Evolutionary conservation across 1,284 basidiomycete genomes (phyloP), one percentile per base, ranked within the genome.

Genomic region (Trametes hirsuta): DNA sequence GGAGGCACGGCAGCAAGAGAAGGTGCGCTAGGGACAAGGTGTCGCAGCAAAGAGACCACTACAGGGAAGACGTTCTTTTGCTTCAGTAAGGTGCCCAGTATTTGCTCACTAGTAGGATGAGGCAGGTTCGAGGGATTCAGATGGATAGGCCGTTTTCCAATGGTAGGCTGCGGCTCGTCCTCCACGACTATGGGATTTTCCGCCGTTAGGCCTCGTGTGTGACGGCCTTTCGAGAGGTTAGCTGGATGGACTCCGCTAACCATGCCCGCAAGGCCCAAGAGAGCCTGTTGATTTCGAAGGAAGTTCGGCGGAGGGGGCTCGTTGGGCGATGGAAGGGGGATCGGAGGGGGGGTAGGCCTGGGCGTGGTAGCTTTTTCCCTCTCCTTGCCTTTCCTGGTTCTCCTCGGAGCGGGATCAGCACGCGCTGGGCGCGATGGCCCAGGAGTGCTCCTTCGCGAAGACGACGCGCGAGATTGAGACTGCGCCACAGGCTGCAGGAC

Each of bases 141-240:
- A 22, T 50, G 39, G 59, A 24, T 71, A 37, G 40, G 55, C 21
- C 52, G 62, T 41, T 58, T 65, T n/a, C 64, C 64, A 6, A 63
- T 63, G 11, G 41, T 51, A 4, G 64, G 62, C 12, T 65, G 64
- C 46, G 58, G 74, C 34, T 81, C 80, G 50, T 88, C 88, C 30
- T 90, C 86, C 25, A 91, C 74, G 4, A 90, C 78, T 47, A 91
- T 91, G 0, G 90, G 89, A 71, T 90, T 84, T 9, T 78, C 69
- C 9, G 84, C 71, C 0, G 82, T 82, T 0, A 79, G 74, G 6
- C 89, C 90, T 34, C 79, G 80, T 30, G 72, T 73, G 64, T 75
- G 74, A 10, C 74, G 75, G 39, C 67, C 70, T 21, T 64, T 68
- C 18, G 74, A 72, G 4, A 89, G 72, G 21, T 78, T 77, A 2